Percentiles rank a stretch among this genome's conserved stretches.
Evolutionary conservation across 1,284 basidiomycete species (phyloP).

Genomic region (Cryptococcus sp.): DNA sequence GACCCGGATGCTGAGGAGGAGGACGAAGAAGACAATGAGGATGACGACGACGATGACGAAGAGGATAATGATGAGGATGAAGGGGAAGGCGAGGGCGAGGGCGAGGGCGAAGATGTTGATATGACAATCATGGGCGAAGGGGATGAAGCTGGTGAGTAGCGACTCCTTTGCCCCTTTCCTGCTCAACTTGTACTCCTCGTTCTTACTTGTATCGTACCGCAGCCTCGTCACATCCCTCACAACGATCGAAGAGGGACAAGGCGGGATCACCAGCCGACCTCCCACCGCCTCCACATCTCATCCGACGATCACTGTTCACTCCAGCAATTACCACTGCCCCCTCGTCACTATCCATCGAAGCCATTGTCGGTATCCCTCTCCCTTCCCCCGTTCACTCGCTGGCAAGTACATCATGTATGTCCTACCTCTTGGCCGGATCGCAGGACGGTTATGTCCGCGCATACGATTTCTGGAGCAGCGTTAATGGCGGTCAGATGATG

Average conservation of each 20-base stretch:
- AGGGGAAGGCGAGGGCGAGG: constrained; percentile 28
- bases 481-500: constrained; percentile 83
- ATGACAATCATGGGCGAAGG: constrained; percentile 20
- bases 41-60: constrained; percentile 29
- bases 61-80: constrained; percentile 32
- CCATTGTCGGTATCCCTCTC: constrained; percentile 87
- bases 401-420: constrained; percentile 80
- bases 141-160: constrained; percentile 16
- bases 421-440: constrained; percentile 85
- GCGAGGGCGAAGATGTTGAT: constrained; percentile 24
- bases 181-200: neutral
- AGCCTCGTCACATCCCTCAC: constrained; percentile 15
- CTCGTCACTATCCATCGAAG: constrained; percentile 80
- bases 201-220: neutral
- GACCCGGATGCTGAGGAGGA: constrained; percentile 29
- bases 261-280: constrained; percentile 3
- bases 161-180: neutral
- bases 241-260: neutral
- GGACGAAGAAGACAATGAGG: constrained; percentile 32
- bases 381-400: constrained; percentile 83
- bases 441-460: constrained; percentile 91
- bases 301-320: constrained; percentile 40
- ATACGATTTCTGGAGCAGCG: constrained; percentile 86
- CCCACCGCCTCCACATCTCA: constrained; percentile 37
- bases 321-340: constrained; percentile 45